Evolutionary conservation across 768 basidiomycete genomes (phyloP).

Genomic region (Pisolithus orientalis): DNA sequence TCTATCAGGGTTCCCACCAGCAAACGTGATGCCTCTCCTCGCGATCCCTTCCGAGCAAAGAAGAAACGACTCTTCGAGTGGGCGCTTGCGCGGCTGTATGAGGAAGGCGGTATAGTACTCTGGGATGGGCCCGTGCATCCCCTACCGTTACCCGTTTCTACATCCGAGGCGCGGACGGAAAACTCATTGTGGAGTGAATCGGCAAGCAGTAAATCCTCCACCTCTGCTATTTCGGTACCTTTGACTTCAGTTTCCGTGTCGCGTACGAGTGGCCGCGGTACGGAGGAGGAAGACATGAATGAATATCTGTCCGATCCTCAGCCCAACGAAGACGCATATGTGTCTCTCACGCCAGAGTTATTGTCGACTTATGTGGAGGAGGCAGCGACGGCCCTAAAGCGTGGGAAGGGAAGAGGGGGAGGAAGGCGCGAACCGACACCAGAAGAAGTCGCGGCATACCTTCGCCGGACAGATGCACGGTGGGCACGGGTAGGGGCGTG

Average conservation of each 20-base stretch:
- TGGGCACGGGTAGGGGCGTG: slow-evolving; percentile 64
- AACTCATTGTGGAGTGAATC: slow-evolving; percentile 46
- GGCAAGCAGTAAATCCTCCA: slow-evolving; percentile 20
- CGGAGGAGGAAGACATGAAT: slow-evolving; percentile 32
- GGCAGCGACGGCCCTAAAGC: slow-evolving; percentile 30
- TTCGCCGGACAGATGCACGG: slow-evolving; percentile 50
- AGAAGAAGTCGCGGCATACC: slow-evolving; percentile 39
- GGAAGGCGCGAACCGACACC: slow-evolving; percentile 29
- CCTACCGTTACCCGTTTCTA: slow-evolving; percentile 13
- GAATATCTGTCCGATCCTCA: slow-evolving; percentile 56
- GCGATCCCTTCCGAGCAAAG: slow-evolving; percentile 32
- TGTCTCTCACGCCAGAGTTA: slow-evolving; percentile 49
- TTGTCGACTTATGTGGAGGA: slow-evolving; percentile 43
- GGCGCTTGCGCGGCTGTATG: slow-evolving; percentile 56
- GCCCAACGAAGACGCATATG: slow-evolving; percentile 52
- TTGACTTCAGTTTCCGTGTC: slow-evolving; percentile 19
- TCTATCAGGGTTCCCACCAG: not conserved
- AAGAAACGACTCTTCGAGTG: slow-evolving; percentile 65
- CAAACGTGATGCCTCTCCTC: not conserved
- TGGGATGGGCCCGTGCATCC: slow-evolving; percentile 60
- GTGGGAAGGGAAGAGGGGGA: slow-evolving; percentile 4
- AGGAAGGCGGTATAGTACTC: slow-evolving; percentile 68
- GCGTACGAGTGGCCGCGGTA: slow-evolving; percentile 19
- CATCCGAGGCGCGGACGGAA: slow-evolving; percentile 11
- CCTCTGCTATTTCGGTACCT: slow-evolving; percentile 24